Base-by-base conservation (phyloP, 192 early-diverging fungal species). In the Gigaspora rosea region DNA sequence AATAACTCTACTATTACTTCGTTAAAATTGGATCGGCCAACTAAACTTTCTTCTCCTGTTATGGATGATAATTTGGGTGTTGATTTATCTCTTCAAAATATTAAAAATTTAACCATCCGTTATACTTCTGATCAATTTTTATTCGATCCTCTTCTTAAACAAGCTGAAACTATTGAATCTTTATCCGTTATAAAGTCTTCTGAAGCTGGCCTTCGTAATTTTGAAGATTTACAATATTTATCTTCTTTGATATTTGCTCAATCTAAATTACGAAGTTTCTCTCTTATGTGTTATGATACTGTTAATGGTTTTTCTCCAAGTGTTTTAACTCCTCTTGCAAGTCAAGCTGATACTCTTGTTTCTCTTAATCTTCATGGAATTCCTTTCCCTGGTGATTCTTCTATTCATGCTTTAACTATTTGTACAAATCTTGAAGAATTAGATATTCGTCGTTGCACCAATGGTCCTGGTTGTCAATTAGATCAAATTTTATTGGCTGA, bases 401-500 rank as follows among this genome's bases (percentile, higher is more conserved):
- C 66, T 49, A 50, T 68, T 50, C 15, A 27, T 50, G 50, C 52
- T 8, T 72, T 72, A 32, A 46, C 22, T 35, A 48, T n/a, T 27
- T 72, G 71, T 57, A 22, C 15, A 41, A 57, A 20, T 35, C 9
- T 72, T 47, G 51, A 72, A 57, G 71, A 72, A 46, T 72, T 72
- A 22, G 50, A 58, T 16, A 57, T 72, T 50, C 50, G 52, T 11
- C 15, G 50, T 20, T 72, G 71, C 20, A 56, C 71, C 6, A 58
- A 72, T 18, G 50, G 33, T 47, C 15, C 33, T 3, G 56, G 52
- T 57, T 36, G 46, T 15, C 15, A 2, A n/a, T 10, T 57, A 0
- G 33, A 33, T 18, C 2, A 12, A 54, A 57, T 57, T 35, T 36
- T n/a, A 52, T 20, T 5, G 20, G 27, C 33, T 2, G 52, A 57